A percentile compares a stretch with the other conserved stretches of the same genome.
phyloP scores from a whole-genome alignment of 495 filamentous ascomycete genomes.

The Hyphodiscus hymeniophilus region DNA sequence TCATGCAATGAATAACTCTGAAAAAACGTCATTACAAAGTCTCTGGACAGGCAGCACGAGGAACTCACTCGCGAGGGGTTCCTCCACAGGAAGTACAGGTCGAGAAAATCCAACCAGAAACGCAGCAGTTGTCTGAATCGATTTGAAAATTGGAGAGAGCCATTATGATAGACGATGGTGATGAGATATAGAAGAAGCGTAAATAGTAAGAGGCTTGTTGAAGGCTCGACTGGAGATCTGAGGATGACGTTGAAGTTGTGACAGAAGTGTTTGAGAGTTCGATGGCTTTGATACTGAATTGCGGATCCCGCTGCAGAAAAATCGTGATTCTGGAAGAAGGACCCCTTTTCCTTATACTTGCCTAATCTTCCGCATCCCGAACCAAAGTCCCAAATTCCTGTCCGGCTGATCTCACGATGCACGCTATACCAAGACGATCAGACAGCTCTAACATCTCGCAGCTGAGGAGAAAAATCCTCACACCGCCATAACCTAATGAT shows the following conservation, averaged over 20 bases:
- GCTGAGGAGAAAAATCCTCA: neutral
- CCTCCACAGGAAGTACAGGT: constrained; percentile 8
- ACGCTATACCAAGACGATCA: constrained; percentile 3
- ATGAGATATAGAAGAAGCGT: no score
- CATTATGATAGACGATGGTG: neutral
- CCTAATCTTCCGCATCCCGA: neutral
- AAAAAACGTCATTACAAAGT: neutral
- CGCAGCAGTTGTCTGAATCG: constrained; percentile 4
- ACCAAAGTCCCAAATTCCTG: neutral
- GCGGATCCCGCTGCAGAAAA: neutral
- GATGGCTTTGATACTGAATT: neutral
- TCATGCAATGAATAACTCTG: neutral
- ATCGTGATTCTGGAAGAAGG: neutral
- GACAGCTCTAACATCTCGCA: neutral
- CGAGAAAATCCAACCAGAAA: neutral
- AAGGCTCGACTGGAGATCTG: no score
- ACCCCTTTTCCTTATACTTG: constrained; percentile 8
- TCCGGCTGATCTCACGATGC: constrained; percentile 6
- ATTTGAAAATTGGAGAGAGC: neutral
- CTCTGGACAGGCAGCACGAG: neutral
- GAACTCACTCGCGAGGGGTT: constrained; percentile 1
- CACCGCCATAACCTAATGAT: constrained; percentile 4
- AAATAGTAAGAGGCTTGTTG: no score
- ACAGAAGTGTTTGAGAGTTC: no score
- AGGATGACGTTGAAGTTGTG: no score